Evolutionary conservation across 495 filamentous ascomycete species (phyloP).

Genomic region (Penicillium cinerascens): DNA sequence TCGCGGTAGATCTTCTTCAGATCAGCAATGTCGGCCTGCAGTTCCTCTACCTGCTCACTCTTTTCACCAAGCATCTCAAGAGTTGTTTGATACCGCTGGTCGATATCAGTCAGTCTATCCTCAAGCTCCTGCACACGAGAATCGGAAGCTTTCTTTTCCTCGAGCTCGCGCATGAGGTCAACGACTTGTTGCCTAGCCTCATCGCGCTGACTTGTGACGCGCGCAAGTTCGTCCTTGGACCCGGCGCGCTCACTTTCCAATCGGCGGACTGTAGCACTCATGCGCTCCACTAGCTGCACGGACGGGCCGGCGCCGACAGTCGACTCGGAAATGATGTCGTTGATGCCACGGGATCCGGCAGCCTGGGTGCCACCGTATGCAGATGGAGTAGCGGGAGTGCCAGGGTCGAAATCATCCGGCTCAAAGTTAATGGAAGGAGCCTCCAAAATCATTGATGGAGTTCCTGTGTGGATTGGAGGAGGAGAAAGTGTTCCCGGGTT

Average conservation of each 20-base stretch:
- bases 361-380: constrained; percentile 39
- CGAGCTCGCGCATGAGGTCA: constrained; percentile 77
- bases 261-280: constrained; percentile 87
- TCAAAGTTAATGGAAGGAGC: constrained; percentile 60
- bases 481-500: constrained; percentile 36
- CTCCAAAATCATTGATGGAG: constrained; percentile 35
- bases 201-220: constrained; percentile 79
- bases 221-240: constrained; percentile 75
- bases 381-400: constrained; percentile 61
- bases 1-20: constrained; percentile 94
- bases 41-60: constrained; percentile 88
- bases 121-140: constrained; percentile 62
- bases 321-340: constrained; percentile 85
- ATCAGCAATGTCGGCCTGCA: constrained; percentile 83
- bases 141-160: constrained; percentile 60
- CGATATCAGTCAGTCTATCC: constrained; percentile 53
- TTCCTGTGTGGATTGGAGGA: constrained; percentile 29
- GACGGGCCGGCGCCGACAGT: constrained; percentile 87
- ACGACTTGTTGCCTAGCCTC: constrained; percentile 90
- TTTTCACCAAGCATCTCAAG: constrained; percentile 96
- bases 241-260: constrained; percentile 88
- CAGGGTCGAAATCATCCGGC: constrained; percentile 62
- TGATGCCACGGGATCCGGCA: constrained; percentile 56
- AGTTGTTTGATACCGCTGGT: constrained; percentile 78
- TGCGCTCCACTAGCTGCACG: constrained; percentile 93